phyloP scores from a whole-genome alignment of 2,329 filamentous ascomycete genomes.

The Claviceps arundinis region DNA sequence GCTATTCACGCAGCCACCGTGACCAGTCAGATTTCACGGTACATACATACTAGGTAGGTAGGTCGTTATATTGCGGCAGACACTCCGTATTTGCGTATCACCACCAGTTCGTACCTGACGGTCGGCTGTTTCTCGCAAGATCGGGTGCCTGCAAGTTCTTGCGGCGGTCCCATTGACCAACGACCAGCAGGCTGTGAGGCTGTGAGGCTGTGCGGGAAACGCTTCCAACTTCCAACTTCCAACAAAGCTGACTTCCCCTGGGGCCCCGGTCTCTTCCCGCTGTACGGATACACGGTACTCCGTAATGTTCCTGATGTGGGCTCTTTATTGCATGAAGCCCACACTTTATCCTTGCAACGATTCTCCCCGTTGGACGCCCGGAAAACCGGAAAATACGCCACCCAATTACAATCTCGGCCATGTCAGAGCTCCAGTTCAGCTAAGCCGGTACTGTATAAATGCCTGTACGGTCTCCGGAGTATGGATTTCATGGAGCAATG shows the following conservation, averaged over 20 bases:
- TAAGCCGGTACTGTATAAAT: too few relatives aligned
- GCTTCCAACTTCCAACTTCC: too few relatives aligned
- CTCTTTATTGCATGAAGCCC: not conserved
- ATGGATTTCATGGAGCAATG: too few relatives aligned
- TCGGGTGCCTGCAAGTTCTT: not conserved
- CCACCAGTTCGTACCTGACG: not conserved
- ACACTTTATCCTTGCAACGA: not conserved
- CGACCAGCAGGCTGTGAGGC: not conserved
- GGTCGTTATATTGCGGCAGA: not conserved
- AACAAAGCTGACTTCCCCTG: too few relatives aligned
- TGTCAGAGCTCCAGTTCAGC: too few relatives aligned
- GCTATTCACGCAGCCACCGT: too few relatives aligned
- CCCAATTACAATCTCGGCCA: too few relatives aligned
- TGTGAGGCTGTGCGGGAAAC: not conserved
- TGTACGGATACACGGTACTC: not conserved
- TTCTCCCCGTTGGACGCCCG: not conserved
- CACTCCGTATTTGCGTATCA: not conserved
- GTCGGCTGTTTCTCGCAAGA: not conserved
- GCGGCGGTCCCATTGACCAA: not conserved
- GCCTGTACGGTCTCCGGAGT: too few relatives aligned
- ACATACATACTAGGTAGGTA: too few relatives aligned
- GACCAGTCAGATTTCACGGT: too few relatives aligned
- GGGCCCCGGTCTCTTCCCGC: too few relatives aligned
- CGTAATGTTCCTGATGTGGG: not conserved
- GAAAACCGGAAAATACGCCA: too few relatives aligned